Percentiles rank a stretch among this genome's conserved stretches.
Evolutionary conservation across 352 stramenopile genomes (phyloP).

Genomic region (Pythium rhizo-oryzae): DNA sequence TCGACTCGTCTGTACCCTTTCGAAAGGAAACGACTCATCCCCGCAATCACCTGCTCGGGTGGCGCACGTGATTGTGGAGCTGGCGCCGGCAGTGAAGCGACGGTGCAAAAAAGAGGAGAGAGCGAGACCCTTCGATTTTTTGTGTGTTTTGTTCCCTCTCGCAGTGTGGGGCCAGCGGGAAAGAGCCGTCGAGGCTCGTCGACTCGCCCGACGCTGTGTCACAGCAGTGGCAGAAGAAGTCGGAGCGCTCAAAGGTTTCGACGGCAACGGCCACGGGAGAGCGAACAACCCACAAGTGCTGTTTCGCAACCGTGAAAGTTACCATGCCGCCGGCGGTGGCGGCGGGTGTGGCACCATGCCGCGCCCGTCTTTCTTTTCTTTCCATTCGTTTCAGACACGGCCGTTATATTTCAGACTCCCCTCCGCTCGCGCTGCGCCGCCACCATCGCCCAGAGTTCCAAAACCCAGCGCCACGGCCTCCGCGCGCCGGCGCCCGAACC

Average conservation of each 20-base stretch:
- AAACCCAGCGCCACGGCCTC: not conserved
- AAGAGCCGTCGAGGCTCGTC: too few relatives aligned
- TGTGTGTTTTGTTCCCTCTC: conserved; percentile 18
- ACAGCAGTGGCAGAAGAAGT: conserved; percentile 6
- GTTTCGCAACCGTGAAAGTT: not conserved
- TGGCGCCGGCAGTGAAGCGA: not conserved
- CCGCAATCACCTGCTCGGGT: conserved; percentile 1
- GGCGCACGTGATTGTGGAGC: not conserved
- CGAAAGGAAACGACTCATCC: conserved; percentile 10
- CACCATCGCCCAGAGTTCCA: not conserved
- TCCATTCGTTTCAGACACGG: conserved; percentile 23
- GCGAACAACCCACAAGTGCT: not conserved
- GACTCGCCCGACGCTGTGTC: not conserved
- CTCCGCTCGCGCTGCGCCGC: not conserved
- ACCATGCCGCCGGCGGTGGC: too few relatives aligned
- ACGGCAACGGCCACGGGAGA: conserved; percentile 8
- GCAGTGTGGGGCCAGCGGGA: not conserved
- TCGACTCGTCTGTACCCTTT: conserved; percentile 5
- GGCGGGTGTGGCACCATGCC: not conserved
- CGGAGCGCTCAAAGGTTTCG: not conserved
- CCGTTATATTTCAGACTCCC: conserved; percentile 16
- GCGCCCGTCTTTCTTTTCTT: conserved; percentile 21
- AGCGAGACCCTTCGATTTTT: conserved; percentile 22
- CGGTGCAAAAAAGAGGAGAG: conserved; percentile 8
- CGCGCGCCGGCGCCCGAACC: conserved; percentile 3